Evolutionary conservation across 441 rosid species (phyloP), one percentile per base, ranked within the genome.

Genomic region (Flueggea neowawraea): DNA sequence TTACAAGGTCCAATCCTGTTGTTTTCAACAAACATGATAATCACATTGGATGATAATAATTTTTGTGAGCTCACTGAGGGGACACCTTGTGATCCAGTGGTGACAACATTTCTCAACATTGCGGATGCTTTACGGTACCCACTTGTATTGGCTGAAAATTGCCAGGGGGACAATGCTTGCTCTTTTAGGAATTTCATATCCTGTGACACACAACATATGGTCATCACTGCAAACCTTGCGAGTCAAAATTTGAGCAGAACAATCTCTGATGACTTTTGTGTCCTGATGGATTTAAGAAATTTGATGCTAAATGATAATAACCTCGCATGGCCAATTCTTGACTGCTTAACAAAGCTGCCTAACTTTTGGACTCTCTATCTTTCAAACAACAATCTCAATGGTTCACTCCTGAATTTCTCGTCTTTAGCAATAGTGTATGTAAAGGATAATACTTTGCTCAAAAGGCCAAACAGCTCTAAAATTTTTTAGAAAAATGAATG

Each of bases 1-100:
- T 71, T 90, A 49, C 92, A 85, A 57, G 97, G 96, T 33, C 89
- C 95, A 54, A 67, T 57, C 6, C 97, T 92, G 32, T 15, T 6
- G 8, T 77, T 67, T 58, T 49, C 55, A 11, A 4, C n/a, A n/a
- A n/a, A n/a, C n/a, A 12, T 3, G 4, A 12, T 16, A 62, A 57
- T 6, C 15, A 15, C 5, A 12, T 4, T 13, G 62, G 53, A 31
- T 31, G 55, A 32, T 16, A 65, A 65, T 48, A 31, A 47, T 5
- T 65, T n/a, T 43, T 65, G 69, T 33, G 52, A 48, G 5, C 48
- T 45, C 2, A 12, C 47, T 13, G 33, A 61, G 15, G 62, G 69
- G 44, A 39, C 28, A 6, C 32, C 52, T 15, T 65, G 69, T 33
- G 62, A 65, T 49, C 15, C 47, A 6, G 62, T 31, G 62, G 69